These are phyloP conservation scores for Nakazawaea laoshanensis DNA, from an alignment of 805 yeast genomes.

Conservation along the genomic window DNA sequence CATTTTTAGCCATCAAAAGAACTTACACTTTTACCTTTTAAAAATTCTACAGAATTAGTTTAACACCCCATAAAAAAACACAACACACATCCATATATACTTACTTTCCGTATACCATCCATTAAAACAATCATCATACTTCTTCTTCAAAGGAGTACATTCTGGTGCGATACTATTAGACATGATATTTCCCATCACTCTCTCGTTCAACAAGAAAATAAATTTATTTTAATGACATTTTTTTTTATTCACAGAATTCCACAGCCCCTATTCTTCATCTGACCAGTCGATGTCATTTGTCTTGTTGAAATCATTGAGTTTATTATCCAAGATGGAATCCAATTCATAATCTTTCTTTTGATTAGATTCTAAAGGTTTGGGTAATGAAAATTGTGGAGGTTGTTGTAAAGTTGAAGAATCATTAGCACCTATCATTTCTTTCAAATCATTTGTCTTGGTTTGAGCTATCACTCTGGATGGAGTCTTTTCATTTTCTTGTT, in stretches of 20 bases:
- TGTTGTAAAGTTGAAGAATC: conserved; percentile 7
- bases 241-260: background rate
- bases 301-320: conserved; percentile 6
- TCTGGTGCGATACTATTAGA: conserved; percentile 95
- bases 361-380: background rate
- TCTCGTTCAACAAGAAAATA: background rate
- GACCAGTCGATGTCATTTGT: conserved; percentile 9
- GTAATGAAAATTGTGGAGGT: conserved; percentile 7
- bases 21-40: conserved; percentile 45
- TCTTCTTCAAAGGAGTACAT: conserved; percentile 78
- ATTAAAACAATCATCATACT: conserved; percentile 90
- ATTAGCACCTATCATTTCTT: conserved; percentile 5
- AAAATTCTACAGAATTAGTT: conserved; percentile 33
- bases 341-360: conserved; percentile 3
- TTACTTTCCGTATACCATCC: conserved; percentile 85
- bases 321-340: conserved; percentile 8
- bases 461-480: conserved; percentile 5
- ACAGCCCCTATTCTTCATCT: conserved; percentile 4
- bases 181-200: conserved; percentile 59
- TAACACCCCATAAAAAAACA: background rate
- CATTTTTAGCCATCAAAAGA: background rate
- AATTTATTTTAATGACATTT: background rate
- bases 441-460: conserved; percentile 7
- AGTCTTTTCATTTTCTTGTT: background rate
- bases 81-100: conserved; percentile 14